Evolutionary conservation across 108 stramenopile species (phyloP), one percentile per base, ranked within the genome.

Genomic region (Licmophora abbreviata): DNA sequence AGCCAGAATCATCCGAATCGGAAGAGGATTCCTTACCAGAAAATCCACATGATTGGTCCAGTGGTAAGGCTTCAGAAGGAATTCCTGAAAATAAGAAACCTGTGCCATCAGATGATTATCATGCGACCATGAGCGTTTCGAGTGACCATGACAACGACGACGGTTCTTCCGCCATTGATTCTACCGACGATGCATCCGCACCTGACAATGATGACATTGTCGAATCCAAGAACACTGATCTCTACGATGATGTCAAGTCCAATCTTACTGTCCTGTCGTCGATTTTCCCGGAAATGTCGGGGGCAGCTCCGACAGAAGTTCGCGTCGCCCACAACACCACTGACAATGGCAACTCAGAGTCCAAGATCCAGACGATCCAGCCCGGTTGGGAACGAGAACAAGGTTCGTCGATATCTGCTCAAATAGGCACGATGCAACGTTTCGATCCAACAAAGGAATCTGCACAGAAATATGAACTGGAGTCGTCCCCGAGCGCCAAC

Each of bases 391-490:
- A 40, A 40, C 15, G 3, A 1, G 15, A 15, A 4, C 20, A 15
- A 4, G 15, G 18, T 2, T 3, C 38, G 18, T 40, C 38, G 2
- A 3, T 40, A 18, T 15, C 38, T 18, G 38, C 38, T 18, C 20
- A 15, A 40, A 15, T 40, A 18, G 38, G 38, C 12, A 17, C 17
- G 25, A 68, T 80, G 79, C 58, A 65, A 38, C 78, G 79, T 37
- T 82, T 63, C 44, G 79, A 73, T 54, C 69, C 71, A 41, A 81
- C 68, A 21, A 72, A 76, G 51, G 62, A 68, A 35, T 56, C 57
- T 15, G 48, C 48, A 27, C 51, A 59, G 31, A 59, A 49, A 24
- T 54, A 40, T 45, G 66, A 68, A 33, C 31, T 57, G 35, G 43
- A 37, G 27, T 8, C 25, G 1, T 22, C 26, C 27, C 24, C 28